These are phyloP conservation scores for Arachnomyces sp. DNA, from an alignment of 2,329 filamentous ascomycete species.

Conservation along the genomic window DNA sequence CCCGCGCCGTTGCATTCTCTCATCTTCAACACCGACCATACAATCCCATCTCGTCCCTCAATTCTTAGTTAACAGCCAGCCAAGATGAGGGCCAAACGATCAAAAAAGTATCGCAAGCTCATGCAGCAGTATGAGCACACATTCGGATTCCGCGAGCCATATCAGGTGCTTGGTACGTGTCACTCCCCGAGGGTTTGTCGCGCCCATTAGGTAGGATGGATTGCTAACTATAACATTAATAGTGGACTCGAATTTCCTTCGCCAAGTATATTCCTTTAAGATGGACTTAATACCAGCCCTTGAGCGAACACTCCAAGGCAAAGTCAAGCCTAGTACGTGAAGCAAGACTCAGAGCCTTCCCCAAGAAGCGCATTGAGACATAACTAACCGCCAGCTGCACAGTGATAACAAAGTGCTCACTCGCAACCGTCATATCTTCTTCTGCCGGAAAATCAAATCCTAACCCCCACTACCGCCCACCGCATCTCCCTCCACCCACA, in stretches of 20 bases:
- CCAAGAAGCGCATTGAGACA: slow-evolving; percentile 6
- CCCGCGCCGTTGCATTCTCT: too few species aligned
- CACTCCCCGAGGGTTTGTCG: slow-evolving; percentile 7
- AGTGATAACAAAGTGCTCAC: slow-evolving; percentile 65
- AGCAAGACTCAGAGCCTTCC: not conserved
- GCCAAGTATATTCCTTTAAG: slow-evolving; percentile 72
- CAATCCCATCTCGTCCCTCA: too few species aligned
- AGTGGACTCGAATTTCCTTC: slow-evolving; percentile 79
- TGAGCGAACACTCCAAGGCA: slow-evolving; percentile 74
- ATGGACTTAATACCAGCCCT: slow-evolving; percentile 77
- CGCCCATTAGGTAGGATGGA: not conserved
- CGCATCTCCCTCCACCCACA: slow-evolving; percentile 38
- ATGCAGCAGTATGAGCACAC: slow-evolving; percentile 84
- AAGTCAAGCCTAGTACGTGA: slow-evolving; percentile 67
- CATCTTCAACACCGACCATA: too few species aligned
- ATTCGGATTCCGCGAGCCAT: slow-evolving; percentile 87
- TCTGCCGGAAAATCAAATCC: slow-evolving; percentile 31
- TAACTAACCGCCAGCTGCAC: slow-evolving; percentile 29
- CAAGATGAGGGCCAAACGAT: slow-evolving; percentile 60
- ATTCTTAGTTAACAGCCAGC: slow-evolving; percentile 13
- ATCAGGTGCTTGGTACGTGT: slow-evolving; percentile 67
- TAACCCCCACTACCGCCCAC: slow-evolving; percentile 32
- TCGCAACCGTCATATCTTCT: slow-evolving; percentile 35
- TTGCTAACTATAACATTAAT: slow-evolving; percentile 13
- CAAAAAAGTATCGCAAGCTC: slow-evolving; percentile 75